Conservation (phyloP, 768 basidiomycete species). For the Paxillus rubicundulus region DNA sequence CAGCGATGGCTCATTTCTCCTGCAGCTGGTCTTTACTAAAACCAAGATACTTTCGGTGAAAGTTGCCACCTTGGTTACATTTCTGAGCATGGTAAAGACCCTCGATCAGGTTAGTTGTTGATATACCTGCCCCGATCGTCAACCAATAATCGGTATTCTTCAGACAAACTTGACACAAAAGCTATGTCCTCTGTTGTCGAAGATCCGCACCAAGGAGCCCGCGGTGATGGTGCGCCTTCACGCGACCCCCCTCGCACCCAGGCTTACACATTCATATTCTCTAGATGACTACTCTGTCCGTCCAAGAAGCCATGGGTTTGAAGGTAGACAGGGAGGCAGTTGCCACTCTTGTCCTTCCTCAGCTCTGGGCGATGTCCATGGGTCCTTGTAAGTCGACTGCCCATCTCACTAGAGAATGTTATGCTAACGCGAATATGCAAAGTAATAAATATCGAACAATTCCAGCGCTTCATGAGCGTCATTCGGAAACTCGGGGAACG, state of each 20-base stretch:
- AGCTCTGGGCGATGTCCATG: slow-evolving; percentile 97
- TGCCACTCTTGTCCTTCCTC: slow-evolving; percentile 83
- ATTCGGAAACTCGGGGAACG: slow-evolving; percentile 76
- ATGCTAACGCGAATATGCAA: slow-evolving; percentile 1
- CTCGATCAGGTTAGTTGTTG: slow-evolving; percentile 74
- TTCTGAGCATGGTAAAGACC: slow-evolving; percentile 83
- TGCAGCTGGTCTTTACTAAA: slow-evolving; percentile 86
- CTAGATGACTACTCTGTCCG: slow-evolving; percentile 82
- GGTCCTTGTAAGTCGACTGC: slow-evolving; percentile 67
- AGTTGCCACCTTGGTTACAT: slow-evolving; percentile 82
- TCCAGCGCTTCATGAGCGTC: slow-evolving; percentile 87
- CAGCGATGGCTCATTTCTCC: slow-evolving; percentile 12
- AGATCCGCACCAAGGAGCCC: slow-evolving; percentile 95
- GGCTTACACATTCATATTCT: slow-evolving; percentile 3
- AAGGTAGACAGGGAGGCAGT: slow-evolving; percentile 94
- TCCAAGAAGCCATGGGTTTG: slow-evolving; percentile 95
- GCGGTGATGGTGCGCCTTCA: slow-evolving; percentile 71
- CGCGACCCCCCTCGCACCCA: not conserved
- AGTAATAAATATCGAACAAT: slow-evolving; percentile 86
- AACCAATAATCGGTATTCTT: slow-evolving; percentile 1
- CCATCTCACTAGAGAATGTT: not conserved
- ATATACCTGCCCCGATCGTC: not conserved
- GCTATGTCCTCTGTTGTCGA: slow-evolving; percentile 89
- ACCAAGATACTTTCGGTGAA: slow-evolving; percentile 89
- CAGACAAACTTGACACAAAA: slow-evolving; percentile 90